phyloP scores from a whole-genome alignment of 75 land plant species.

The Larix kaempferi region DNA sequence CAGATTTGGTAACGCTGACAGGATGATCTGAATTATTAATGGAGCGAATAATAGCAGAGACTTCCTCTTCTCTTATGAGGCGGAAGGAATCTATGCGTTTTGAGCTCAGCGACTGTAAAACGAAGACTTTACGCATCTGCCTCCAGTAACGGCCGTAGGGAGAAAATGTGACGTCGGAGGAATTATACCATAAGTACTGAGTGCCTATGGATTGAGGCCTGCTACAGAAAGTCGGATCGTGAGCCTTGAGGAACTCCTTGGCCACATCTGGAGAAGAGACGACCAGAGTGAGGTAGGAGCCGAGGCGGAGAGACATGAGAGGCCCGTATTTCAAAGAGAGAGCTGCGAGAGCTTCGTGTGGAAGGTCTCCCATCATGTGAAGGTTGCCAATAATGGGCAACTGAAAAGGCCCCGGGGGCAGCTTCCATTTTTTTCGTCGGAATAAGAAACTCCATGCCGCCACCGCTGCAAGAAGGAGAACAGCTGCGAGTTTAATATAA shows the following conservation, averaged over 20 bases:
- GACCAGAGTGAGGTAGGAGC: background rate
- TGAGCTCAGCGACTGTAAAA: slow-evolving; percentile 19
- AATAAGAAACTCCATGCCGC: no score
- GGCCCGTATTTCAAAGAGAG: slow-evolving; percentile 9
- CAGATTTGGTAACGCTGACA: background rate
- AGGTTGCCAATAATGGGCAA: slow-evolving; percentile 11
- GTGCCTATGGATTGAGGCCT: background rate
- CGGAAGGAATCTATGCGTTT: slow-evolving; percentile 12
- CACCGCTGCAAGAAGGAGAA: no score
- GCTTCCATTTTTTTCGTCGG: background rate
- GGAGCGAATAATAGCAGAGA: background rate
- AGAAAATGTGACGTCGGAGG: slow-evolving; percentile 4
- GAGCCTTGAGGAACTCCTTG: background rate
- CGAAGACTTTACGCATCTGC: slow-evolving; percentile 17
- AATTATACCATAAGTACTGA: background rate
- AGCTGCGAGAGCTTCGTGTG: background rate
- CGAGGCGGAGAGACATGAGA: slow-evolving; percentile 5
- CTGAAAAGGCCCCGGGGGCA: slow-evolving; percentile 7
- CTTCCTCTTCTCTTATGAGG: slow-evolving; percentile 18
- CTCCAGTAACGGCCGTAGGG: slow-evolving; percentile 35
- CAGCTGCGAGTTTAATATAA: no score
- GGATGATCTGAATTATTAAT: background rate
- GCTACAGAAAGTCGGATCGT: background rate
- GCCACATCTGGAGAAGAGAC: slow-evolving; percentile 9
- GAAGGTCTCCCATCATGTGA: background rate